Evolutionary conservation across 2,329 filamentous ascomycete genomes (phyloP).

Genomic region (Phialophora chinensis): DNA sequence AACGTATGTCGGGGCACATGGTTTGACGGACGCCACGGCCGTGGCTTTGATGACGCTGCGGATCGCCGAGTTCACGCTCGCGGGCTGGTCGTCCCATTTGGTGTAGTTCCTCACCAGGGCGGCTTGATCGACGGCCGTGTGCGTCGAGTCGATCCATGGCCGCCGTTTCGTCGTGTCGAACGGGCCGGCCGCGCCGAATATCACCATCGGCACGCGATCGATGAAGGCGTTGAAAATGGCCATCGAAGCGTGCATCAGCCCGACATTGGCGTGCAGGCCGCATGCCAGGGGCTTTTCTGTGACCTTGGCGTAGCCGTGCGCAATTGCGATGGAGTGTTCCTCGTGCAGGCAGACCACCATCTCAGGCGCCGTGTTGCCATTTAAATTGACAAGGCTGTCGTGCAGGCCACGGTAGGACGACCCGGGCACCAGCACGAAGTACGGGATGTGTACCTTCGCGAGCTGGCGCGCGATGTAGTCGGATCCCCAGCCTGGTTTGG

Average conservation of each 20-base stretch:
- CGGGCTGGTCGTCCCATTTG: slow-evolving; percentile 17
- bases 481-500: slow-evolving; percentile 15
- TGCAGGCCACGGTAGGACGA: slow-evolving; percentile 14
- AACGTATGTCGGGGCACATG: slow-evolving; percentile 12
- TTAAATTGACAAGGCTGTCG: slow-evolving; percentile 18
- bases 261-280: slow-evolving; percentile 17
- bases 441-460: slow-evolving; percentile 11
- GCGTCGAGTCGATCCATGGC: slow-evolving; percentile 16
- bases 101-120: slow-evolving; percentile 18
- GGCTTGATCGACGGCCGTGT: slow-evolving; percentile 13
- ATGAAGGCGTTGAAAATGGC: slow-evolving; percentile 16
- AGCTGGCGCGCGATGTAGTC: slow-evolving; percentile 14
- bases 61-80: slow-evolving; percentile 15
- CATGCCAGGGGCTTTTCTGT: slow-evolving; percentile 11
- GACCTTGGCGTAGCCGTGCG: slow-evolving; percentile 16
- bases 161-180: slow-evolving; percentile 15
- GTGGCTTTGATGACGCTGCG: slow-evolving; percentile 18
- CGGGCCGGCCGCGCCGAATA: slow-evolving; percentile 4
- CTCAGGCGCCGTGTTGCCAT: slow-evolving; percentile 14
- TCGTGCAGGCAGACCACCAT: slow-evolving; percentile 17
- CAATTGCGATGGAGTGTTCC: slow-evolving; percentile 15
- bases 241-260: slow-evolving; percentile 17
- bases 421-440: slow-evolving; percentile 14
- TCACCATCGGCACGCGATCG: slow-evolving; percentile 17
- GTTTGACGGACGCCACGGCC: slow-evolving; percentile 12